Conservation (phyloP, 768 basidiomycete species). For the Brasilioporus rufonigricans region DNA sequence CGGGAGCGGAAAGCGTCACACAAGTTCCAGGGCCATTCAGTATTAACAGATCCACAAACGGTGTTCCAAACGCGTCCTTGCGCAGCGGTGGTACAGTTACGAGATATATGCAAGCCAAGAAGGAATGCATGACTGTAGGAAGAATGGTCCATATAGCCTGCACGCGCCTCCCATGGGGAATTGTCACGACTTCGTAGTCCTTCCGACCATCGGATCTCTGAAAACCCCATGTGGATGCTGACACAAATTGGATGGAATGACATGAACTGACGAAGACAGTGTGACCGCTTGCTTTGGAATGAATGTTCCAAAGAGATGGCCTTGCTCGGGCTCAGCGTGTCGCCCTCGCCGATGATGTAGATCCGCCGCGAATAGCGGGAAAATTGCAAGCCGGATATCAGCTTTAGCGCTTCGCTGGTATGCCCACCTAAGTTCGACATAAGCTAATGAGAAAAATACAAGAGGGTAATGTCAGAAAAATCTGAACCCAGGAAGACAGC, state of each 20-base stretch:
- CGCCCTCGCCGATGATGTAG: slow-evolving; percentile 83
- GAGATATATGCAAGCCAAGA: slow-evolving; percentile 59
- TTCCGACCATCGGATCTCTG: slow-evolving; percentile 3
- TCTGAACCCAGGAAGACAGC: slow-evolving; percentile 95
- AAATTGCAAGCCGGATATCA: slow-evolving; percentile 73
- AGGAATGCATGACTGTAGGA: slow-evolving; percentile 59
- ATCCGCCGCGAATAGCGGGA: slow-evolving; percentile 69
- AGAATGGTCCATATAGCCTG: slow-evolving; percentile 73
- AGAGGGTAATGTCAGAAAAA: slow-evolving; percentile 31
- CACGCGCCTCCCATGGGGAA: slow-evolving; percentile 87
- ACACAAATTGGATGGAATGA: background rate
- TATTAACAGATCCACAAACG: slow-evolving; percentile 73
- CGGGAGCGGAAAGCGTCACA: slow-evolving; percentile 69
- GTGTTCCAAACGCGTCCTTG: slow-evolving; percentile 12
- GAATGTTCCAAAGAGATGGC: slow-evolving; percentile 65
- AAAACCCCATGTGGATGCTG: slow-evolving; percentile 9
- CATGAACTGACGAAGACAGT: slow-evolving; percentile 14
- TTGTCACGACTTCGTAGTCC: slow-evolving; percentile 52
- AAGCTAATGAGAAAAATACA: slow-evolving; percentile 5
- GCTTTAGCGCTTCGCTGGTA: slow-evolving; percentile 78
- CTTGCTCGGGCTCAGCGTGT: slow-evolving; percentile 72
- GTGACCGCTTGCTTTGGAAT: slow-evolving; percentile 11
- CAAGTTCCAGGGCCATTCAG: slow-evolving; percentile 97
- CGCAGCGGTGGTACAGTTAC: slow-evolving; percentile 54
- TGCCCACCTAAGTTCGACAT: slow-evolving; percentile 72